Evolutionary conservation across 2,329 filamentous ascomycete genomes (phyloP).

Genomic region (Fusarium nisikadoi): DNA sequence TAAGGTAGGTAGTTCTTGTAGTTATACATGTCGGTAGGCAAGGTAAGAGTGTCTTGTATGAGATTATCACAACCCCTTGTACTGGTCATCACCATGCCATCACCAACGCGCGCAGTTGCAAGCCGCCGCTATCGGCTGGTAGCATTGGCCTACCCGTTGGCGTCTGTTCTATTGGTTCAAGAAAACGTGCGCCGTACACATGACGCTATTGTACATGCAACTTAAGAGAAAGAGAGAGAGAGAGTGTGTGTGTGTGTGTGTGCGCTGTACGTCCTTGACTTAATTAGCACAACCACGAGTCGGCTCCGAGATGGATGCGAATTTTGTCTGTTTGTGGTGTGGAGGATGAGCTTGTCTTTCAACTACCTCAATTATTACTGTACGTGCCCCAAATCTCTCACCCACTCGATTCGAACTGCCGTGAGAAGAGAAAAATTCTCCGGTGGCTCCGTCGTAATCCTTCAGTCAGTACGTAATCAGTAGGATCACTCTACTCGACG

Average conservation of each 20-base stretch:
- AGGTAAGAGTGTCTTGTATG: not conserved
- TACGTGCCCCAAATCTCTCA: not conserved
- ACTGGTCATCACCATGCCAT: slow-evolving; percentile 29
- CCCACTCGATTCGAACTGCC: slow-evolving; percentile 19
- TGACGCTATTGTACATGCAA: slow-evolving; percentile 43
- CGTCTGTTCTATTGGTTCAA: slow-evolving; percentile 29
- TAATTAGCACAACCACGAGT: slow-evolving; percentile 9
- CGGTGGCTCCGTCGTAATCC: slow-evolving; percentile 8
- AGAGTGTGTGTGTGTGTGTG: not conserved
- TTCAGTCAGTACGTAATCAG: slow-evolving; percentile 35
- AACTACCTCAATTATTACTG: not conserved
- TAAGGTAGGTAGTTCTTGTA: not conserved
- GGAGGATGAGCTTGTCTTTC: slow-evolving; percentile 13
- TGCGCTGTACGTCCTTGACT: slow-evolving; percentile 12
- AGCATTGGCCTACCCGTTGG: slow-evolving; percentile 33
- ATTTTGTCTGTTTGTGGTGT: slow-evolving; percentile 13
- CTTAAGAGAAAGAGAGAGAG: not conserved
- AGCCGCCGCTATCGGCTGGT: slow-evolving; percentile 34
- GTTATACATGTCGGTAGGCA: not conserved
- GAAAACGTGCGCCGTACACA: slow-evolving; percentile 32
- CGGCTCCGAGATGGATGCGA: slow-evolving; percentile 18
- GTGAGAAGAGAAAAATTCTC: slow-evolving; percentile 12
- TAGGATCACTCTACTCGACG: not conserved
- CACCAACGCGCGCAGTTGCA: slow-evolving; percentile 25
- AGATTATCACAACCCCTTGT: slow-evolving; percentile 9